Evolutionary conservation across 768 basidiomycete species (phyloP).

Genomic region (Suillus brevipes): DNA sequence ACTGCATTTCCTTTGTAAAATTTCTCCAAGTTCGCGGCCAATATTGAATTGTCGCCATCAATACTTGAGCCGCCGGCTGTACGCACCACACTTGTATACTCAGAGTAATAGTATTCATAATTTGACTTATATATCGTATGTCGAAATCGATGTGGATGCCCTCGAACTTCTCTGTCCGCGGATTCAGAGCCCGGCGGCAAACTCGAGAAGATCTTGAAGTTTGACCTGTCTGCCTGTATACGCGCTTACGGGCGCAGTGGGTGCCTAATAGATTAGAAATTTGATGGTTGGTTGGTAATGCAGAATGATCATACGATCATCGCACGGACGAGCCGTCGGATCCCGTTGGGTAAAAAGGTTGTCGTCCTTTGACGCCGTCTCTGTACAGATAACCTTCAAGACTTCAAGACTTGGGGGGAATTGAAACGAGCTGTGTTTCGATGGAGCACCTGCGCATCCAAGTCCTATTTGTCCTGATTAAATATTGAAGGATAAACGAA

Average conservation of each 20-base stretch:
- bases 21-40: neutral
- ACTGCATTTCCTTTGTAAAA: neutral
- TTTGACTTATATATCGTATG: too few relatives aligned
- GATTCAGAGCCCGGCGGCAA: neutral
- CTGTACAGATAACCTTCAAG: neutral
- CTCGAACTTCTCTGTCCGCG: neutral
- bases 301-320: neutral
- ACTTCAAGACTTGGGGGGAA: neutral
- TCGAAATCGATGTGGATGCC: neutral
- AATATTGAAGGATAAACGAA: neutral
- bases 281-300: neutral
- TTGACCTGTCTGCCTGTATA: neutral
- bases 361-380: neutral
- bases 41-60: neutral
- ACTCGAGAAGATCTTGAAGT: neutral
- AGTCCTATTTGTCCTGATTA: neutral
- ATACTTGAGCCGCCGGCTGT: neutral
- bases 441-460: neutral
- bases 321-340: neutral
- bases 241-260: neutral
- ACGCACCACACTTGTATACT: neutral
- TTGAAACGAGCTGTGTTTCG: neutral
- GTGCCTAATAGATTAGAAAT: neutral
- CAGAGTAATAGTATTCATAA: neutral
- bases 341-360: neutral